Base-by-base conservation (phyloP, 1,284 basidiomycete species). In the Laetiporus sulphureus region DNA sequence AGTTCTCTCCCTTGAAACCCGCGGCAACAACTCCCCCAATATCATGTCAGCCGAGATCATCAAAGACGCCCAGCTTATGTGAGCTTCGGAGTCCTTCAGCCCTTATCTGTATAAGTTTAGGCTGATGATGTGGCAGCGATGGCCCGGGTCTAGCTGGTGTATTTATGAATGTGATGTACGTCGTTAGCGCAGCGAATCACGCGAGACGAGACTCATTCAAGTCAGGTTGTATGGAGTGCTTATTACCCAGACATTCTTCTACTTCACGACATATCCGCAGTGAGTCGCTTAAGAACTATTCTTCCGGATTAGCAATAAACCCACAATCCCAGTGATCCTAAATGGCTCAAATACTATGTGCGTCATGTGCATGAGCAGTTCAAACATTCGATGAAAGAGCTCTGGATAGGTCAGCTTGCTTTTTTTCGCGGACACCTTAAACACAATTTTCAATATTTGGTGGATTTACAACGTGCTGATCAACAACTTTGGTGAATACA, bases 331-430 rank as follows among this genome's bases (percentile, higher is more conserved):
- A 45, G 44, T 12, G 44, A 45, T 40, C 40, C 34, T 3, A 18
- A 21, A n/a, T 36, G 44, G 32, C 5, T 45, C n/a, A 45, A 38
- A 21, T 12, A 24, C 16, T 45, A 41, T 41, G 44, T 45, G n/a
- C 8, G 15, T 10, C 20, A 27, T 13, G 4, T 32, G 20, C n/a
- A 2, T 32, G 15, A 19, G 12, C n/a, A 20, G 20, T 13, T 4
- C 23, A 19, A 32, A 13, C 30, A 11, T 23, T n/a, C n/a, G n/a
- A n/a, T n/a, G n/a, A 20, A n/a, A 23, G 15, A 12, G 3, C 18
- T 29, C 11, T 33, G 16, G n/a, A 12, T 30, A 40, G 39, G 39
- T 40, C n/a, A 18, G 13, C 4, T 22, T 32, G 10, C 39, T 42
- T n/a, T 42, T 42, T 20, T 11, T 42, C 16, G 40, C 40, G 18